A percentile compares a stretch with the other conserved stretches of the same genome.
These are phyloP conservation scores for Solanum etuberosum DNA, from an alignment of 257 asterid species.

Conservation along the genomic window DNA sequence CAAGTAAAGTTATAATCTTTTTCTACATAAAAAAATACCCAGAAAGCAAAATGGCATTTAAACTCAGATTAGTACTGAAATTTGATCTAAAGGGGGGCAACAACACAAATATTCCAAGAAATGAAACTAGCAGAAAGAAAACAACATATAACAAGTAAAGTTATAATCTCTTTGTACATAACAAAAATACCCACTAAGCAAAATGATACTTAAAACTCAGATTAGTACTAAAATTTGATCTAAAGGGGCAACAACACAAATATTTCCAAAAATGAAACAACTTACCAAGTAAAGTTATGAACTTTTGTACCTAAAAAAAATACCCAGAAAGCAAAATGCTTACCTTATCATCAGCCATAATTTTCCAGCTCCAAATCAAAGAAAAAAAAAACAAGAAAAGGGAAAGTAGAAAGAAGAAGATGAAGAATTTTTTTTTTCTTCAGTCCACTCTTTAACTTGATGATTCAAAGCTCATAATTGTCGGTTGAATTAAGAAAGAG, in stretches of 20 bases:
- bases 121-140: neutral
- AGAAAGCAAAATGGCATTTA: neutral
- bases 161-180: neutral
- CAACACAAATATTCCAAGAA: neutral
- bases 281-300: neutral
- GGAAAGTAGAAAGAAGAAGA: slow-evolving; percentile 2
- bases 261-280: neutral
- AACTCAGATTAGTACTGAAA: neutral
- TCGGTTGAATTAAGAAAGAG: slow-evolving; percentile 44
- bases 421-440: neutral
- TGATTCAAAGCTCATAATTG: slow-evolving; percentile 43
- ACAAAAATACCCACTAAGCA: neutral
- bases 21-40: neutral
- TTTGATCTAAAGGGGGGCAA: neutral
- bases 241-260: neutral
- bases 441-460: slow-evolving; percentile 1
- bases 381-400: neutral
- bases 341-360: slow-evolving; percentile 52
- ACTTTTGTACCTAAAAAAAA: neutral
- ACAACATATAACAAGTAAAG: neutral
- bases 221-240: neutral
- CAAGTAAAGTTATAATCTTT: neutral
- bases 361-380: slow-evolving; percentile 3
- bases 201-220: neutral
- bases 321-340: neutral